A percentile compares a stretch with the other conserved stretches of the same genome.
phyloP scores from a whole-genome alignment of 345 rosid species.

The Euphorbia lathyris region DNA sequence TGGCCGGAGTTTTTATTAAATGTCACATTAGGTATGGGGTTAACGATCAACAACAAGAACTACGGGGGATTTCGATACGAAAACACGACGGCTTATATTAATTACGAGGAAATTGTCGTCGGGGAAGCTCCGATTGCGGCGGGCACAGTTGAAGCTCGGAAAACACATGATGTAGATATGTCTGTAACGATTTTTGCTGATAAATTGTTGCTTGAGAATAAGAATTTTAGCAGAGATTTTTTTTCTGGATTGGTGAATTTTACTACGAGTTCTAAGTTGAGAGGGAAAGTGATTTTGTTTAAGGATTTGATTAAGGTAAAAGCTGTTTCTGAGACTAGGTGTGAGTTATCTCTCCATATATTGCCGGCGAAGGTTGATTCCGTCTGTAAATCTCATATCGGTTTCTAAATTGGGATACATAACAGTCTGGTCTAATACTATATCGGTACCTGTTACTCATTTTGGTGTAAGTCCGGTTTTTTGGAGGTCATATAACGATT shows the following conservation, averaged over 20 bases:
- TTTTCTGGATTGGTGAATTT: conserved; percentile 21
- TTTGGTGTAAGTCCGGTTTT: too few relatives aligned
- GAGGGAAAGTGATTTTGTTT: conserved; percentile 30
- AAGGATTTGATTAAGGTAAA: conserved; percentile 18
- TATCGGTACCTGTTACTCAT: too few relatives aligned
- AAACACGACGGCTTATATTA: conserved; percentile 22
- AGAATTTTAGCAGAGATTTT: conserved; percentile 13
- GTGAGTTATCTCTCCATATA: conserved; percentile 6
- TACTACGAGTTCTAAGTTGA: conserved; percentile 29
- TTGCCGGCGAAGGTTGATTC: not conserved
- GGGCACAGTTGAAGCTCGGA: conserved; percentile 32
- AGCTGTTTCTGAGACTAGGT: conserved; percentile 10
- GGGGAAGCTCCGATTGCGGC: conserved; percentile 27
- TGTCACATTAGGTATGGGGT: conserved; percentile 25
- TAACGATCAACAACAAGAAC: conserved; percentile 34
- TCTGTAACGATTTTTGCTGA: conserved; percentile 22
- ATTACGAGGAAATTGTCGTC: conserved; percentile 16
- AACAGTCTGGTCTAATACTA: too few relatives aligned
- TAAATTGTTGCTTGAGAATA: conserved; percentile 21
- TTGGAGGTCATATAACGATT: too few relatives aligned
- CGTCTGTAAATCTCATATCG: conserved; percentile 7
- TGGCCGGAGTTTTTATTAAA: conserved; percentile 5
- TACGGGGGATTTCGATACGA: conserved; percentile 37
- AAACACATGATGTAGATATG: conserved; percentile 22
- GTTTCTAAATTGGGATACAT: not conserved